Percentiles rank a stretch among this genome's conserved stretches.
phyloP scores from a whole-genome alignment of 179 eudicot genomes.

The Spinacia oleracea region DNA sequence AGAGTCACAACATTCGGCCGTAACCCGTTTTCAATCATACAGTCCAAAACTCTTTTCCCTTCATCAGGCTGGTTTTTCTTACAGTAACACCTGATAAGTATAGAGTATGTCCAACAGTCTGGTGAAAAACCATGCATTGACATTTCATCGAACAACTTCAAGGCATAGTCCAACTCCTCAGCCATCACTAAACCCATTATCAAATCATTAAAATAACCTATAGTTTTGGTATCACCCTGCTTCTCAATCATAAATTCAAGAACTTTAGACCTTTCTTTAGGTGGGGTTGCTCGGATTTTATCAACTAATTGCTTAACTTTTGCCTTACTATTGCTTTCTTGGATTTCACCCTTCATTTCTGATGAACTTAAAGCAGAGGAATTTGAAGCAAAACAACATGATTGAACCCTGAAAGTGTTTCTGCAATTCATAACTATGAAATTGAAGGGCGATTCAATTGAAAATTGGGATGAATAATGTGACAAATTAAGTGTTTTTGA shows the following conservation, averaged over 20 bases:
- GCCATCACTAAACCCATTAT: conserved; percentile 41
- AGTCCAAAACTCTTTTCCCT: conserved; percentile 44
- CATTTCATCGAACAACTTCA: conserved; percentile 50
- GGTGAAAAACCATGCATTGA: conserved; percentile 41
- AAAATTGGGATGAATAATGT: not conserved
- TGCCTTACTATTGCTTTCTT: conserved; percentile 10
- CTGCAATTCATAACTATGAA: not conserved
- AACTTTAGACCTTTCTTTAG: conserved; percentile 24
- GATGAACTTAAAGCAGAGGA: not conserved
- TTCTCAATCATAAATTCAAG: conserved; percentile 26
- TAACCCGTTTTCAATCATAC: conserved; percentile 53
- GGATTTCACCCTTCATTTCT: not conserved
- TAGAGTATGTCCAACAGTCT: conserved; percentile 54
- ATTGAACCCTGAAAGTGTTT: not conserved
- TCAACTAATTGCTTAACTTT: conserved; percentile 27
- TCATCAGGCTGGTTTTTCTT: conserved; percentile 50
- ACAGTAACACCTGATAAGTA: conserved; percentile 54
- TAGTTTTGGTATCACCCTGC: conserved; percentile 24
- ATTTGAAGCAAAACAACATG: not conserved
- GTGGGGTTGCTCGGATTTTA: conserved; percentile 33
- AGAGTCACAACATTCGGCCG: conserved; percentile 58
- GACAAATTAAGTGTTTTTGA: not conserved
- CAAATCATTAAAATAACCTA: conserved; percentile 46
- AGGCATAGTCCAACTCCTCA: conserved; percentile 54
- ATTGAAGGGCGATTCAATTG: conserved; percentile 9